Base-by-base conservation (phyloP, 2,329 filamentous ascomycete species). In the Gnomoniopsis sp. region DNA sequence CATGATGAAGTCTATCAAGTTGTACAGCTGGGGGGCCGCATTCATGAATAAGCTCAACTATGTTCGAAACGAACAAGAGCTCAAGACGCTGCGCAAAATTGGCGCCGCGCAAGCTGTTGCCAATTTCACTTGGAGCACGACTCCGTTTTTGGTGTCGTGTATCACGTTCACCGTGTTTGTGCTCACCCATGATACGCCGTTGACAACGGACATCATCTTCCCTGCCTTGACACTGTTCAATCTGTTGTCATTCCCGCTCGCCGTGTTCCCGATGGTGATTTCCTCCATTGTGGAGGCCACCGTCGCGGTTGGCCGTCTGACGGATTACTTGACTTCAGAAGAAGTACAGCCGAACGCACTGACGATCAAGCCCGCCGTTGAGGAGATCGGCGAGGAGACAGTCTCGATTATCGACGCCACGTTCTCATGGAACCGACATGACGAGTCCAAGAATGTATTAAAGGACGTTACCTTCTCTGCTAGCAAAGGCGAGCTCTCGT, bases 1-100 rank as follows among this genome's bases (percentile, higher is more conserved):
- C 80, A 98, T 98, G 76, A 99, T 99, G 90, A 99, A 99, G 79
- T 96, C 92, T 71, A 95, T 99, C 79, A 99, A 99, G 77, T 84
- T 99, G 21, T 99, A 97, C 72, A 95, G 95, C 33, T 99, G 95
- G 95, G 93, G 93, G 34, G 89, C 88, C 33, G 93, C 95, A 15
- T 99, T 99, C 71, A 96, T 97, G 88, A 95, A 92, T 74, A 96
- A 96, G 75, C 85, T 99, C 60, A 98, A 95, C 75, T 90, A 90
- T 72, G 92, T 99, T 61, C 87, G 95, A 74, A 99, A 99, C 74
- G 95, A 99, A 68, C 85, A 91, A 67, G 95, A 99, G 75, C 79
- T 99, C 57, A 95, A 95, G 78, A 99, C 96, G 26, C 82, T 99
- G 58, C 89, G 95, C 63, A 97, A 93, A 75, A 99, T 99, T 66